Evolutionary conservation across 2,329 filamentous ascomycete species (phyloP), one percentile per base, ranked within the genome.

Genomic region (Aciculosporium take): DNA sequence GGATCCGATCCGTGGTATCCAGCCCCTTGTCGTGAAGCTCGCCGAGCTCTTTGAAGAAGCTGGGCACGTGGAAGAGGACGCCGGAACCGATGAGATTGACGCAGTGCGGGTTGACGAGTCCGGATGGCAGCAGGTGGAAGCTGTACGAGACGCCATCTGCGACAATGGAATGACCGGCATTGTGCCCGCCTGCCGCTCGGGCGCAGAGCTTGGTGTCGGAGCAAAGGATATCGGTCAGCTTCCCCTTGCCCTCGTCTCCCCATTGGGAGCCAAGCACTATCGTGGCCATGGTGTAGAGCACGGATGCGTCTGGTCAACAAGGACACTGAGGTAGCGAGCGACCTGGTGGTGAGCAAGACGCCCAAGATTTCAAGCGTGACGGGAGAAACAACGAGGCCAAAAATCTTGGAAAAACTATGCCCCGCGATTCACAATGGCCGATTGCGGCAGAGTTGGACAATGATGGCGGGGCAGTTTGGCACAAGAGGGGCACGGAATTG

Each of bases 21-120:
- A 46, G 36, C 10, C 41, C 46, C 30, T 50, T 62, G 17, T 53
- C 53, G 30, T 65, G 57, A 8, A 69, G 58, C 25, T 58, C 59
- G 5, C 52, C 42, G 15, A 68, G 56, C 51, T 69, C 65, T 27
- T 51, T 55, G 52, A 66, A 66, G 48, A 67, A 67, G 31, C 50
- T 57, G 7, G 57, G 57, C 34, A 50, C 69, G 59, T 84, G 74
- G 49, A 84, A 76, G 45, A 84, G 74, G 31, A 74, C 71, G 36
- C 69, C 80, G 37, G 78, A 80, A 45, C 81, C 83, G 56, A 88
- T 81, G 43, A 88, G 65, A 63, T 87, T 88, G 52, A 76, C 69
- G 34, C 56, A 83, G 33, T 66, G 65, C 6, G 81, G 78, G 56
- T 81, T 84, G 49, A 88, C 68, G 46, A 88, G 71, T 45, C 84